Evolutionary conservation across 371 early-diverging fungal species (phyloP).

Genomic region (Blakeslea trispora): DNA sequence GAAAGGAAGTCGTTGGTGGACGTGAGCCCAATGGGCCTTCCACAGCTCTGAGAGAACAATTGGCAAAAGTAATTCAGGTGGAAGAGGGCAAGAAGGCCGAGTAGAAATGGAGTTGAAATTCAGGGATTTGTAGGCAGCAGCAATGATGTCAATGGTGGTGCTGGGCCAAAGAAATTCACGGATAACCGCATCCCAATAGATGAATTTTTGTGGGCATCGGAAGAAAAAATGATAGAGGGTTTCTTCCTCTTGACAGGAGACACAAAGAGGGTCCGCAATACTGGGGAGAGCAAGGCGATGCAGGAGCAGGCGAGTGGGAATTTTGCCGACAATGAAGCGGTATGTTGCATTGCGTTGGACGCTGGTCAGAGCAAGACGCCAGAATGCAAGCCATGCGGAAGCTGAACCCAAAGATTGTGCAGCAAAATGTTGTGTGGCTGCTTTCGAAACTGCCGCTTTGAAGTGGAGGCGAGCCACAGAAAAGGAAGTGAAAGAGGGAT

Average conservation of each 20-base stretch:
- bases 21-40: neutral
- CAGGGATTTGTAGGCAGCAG: neutral
- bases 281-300: neutral
- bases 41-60: neutral
- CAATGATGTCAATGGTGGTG: neutral
- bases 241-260: neutral
- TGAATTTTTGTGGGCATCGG: neutral
- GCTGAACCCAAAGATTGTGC: neutral
- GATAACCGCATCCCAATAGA: neutral
- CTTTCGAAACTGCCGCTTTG: neutral
- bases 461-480: neutral
- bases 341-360: neutral
- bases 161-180: neutral
- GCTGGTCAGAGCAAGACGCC: neutral
- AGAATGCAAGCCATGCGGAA: neutral
- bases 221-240: neutral
- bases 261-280: neutral
- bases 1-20: neutral
- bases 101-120: neutral
- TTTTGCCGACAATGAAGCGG: neutral
- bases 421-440: neutral
- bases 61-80: neutral
- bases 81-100: neutral
- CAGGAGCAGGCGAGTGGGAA: neutral
- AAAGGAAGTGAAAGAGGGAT: neutral